Evolutionary conservation across 345 rosid species (phyloP).

Genomic region (Kandelia obovata): DNA sequence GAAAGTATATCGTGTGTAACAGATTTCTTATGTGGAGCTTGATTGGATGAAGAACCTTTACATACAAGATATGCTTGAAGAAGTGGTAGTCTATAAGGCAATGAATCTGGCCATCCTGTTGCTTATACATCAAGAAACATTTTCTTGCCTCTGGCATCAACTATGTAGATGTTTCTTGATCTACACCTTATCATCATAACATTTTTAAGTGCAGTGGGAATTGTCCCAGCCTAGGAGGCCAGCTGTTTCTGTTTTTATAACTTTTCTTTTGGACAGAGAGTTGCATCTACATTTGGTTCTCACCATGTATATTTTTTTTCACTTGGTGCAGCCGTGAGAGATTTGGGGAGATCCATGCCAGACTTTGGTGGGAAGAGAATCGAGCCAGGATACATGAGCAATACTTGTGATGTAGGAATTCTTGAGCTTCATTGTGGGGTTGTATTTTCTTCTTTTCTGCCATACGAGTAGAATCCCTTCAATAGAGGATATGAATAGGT

Average conservation of each 20-base stretch:
- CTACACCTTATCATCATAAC: not conserved
- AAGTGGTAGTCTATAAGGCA: not conserved
- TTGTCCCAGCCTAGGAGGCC: not conserved
- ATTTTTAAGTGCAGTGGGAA: conserved; percentile 3
- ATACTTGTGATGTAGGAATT: conserved; percentile 50
- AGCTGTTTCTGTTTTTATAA: too few relatives aligned
- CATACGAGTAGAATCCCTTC: conserved; percentile 15
- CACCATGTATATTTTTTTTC: too few relatives aligned
- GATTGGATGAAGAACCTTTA: not conserved
- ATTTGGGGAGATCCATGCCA: conserved; percentile 96
- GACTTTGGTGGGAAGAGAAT: conserved; percentile 99
- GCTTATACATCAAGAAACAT: not conserved
- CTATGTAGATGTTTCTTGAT: conserved; percentile 19
- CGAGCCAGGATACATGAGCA: conserved; percentile 89
- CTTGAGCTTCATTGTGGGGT: conserved; percentile 18
- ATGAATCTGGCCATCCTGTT: not conserved
- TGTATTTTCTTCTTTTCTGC: conserved; percentile 8
- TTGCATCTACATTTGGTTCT: too few relatives aligned
- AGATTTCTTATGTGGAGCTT: not conserved
- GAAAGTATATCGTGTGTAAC: conserved; percentile 1
- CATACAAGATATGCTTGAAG: not conserved
- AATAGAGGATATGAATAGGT: conserved; percentile 24
- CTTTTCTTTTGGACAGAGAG: too few relatives aligned
- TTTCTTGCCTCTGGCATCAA: not conserved
- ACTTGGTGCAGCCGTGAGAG: conserved; percentile 70